Conservation (phyloP, 176 grass and related monocot genomes). For the Lolium multiflorum region DNA sequence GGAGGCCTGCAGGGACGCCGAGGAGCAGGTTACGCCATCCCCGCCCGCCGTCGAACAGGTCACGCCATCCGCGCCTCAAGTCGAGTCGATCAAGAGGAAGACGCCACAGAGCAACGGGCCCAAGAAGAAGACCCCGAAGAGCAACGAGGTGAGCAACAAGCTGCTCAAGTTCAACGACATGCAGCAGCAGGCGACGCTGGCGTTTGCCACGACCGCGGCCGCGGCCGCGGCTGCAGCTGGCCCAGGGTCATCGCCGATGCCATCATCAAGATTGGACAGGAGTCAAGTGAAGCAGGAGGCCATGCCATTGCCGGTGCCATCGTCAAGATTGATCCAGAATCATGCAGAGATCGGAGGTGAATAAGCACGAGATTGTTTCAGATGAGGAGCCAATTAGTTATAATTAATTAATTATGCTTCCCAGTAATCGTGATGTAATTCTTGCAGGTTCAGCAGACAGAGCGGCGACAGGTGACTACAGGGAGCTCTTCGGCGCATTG, state of each 20-base stretch:
- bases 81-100: background rate
- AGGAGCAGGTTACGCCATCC: background rate
- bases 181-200: constrained; percentile 48
- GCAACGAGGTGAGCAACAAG: constrained; percentile 39
- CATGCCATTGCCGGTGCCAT: background rate
- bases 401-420: background rate
- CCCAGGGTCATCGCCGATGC: constrained; percentile 28
- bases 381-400: background rate
- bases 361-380: background rate
- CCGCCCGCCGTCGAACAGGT: background rate
- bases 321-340: background rate
- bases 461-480: background rate
- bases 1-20: constrained; percentile 45
- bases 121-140: constrained; percentile 51
- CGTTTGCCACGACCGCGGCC: constrained; percentile 12
- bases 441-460: constrained; percentile 39
- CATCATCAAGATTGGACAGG: constrained; percentile 16
- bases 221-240: background rate
- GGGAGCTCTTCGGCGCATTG: constrained; percentile 48
- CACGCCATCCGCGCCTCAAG: background rate
- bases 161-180: constrained; percentile 48
- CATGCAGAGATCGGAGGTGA: constrained; percentile 36
- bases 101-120: constrained; percentile 7
- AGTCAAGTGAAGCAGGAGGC: constrained; percentile 28
- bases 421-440: constrained; percentile 7